Base-by-base conservation (phyloP, 768 basidiomycete species). In the Suillus americanus region DNA sequence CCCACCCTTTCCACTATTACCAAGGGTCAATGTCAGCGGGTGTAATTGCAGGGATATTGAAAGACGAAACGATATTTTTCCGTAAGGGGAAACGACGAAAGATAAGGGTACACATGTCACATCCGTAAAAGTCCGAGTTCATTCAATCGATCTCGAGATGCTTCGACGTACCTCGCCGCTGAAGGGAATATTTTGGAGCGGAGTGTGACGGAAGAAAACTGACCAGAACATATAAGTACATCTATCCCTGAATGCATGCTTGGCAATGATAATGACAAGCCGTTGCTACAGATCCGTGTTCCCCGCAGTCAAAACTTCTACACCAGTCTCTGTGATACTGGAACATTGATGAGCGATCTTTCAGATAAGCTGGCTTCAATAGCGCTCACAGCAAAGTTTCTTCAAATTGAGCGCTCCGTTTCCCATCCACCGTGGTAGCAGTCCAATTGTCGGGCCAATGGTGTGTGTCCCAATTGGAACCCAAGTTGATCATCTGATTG, bases 391-490 rank as follows among this genome's bases (percentile, higher is more conserved):
- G 77, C 41, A 99, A 80, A 1, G 97, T 98, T 72, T 99, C 97
- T 75, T 99, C 97, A 73, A 98, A 99, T 72, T 99, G 97, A 1
- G 97, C 97, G 65, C 93, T 95, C 63, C 85, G 82, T 75, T 91
- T 91, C 28, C 95, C 97, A 77, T 98, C 97, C 14, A 84, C 77
- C 5, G 97, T 99, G 25, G 91, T 94, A 1, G 96, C 94, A 3
- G 97, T 99, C 97, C 97, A 99, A 72, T 94, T 89, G 75, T 97
- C 95, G 38, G 90, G 90, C 95, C 95, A 95, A 73, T 95, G 93
- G 25, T 89, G 81, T 62, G 87, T 85, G 37, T 85, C 85, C 88
- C 90, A 91, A 67, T 82, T 86, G 60, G 83, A 82, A 6, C 96
- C 96, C 23, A 94, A 75, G 75, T 98, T 98, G 68, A 97, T 89